phyloP scores from a whole-genome alignment of 176 grass and related monocot genomes.

The Cymbopogon citratus region DNA sequence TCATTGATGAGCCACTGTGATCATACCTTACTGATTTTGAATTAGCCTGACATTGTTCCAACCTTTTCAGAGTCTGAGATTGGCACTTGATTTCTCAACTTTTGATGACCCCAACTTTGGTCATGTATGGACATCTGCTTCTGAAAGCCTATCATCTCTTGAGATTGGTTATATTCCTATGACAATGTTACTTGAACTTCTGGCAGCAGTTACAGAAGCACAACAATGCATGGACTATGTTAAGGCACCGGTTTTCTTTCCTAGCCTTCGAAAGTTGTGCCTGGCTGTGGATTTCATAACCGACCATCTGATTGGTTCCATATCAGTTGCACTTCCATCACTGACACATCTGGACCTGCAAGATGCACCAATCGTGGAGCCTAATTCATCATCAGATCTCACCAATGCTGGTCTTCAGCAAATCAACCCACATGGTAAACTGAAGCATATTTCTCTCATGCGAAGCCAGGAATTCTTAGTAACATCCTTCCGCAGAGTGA shows the following conservation, averaged over 20 bases:
- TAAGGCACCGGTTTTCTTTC: slow-evolving; percentile 50
- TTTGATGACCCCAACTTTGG: slow-evolving; percentile 75
- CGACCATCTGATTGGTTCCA: slow-evolving; percentile 67
- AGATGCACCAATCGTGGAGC: slow-evolving; percentile 82
- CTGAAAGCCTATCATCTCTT: slow-evolving; percentile 54
- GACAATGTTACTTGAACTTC: slow-evolving; percentile 69
- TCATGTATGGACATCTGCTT: slow-evolving; percentile 63
- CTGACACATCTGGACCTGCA: slow-evolving; percentile 81
- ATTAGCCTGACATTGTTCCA: slow-evolving; percentile 3
- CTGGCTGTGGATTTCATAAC: slow-evolving; percentile 85
- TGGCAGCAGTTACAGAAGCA: slow-evolving; percentile 31
- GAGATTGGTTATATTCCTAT: slow-evolving; percentile 92
- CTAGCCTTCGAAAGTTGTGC: slow-evolving; percentile 73
- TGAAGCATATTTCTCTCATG: slow-evolving; percentile 87
- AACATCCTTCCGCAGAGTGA: slow-evolving; percentile 74
- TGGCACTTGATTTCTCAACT: slow-evolving; percentile 79
- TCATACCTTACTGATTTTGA: background rate
- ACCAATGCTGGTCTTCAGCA: slow-evolving; percentile 84
- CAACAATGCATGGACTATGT: slow-evolving; percentile 35
- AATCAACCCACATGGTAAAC: slow-evolving; percentile 76
- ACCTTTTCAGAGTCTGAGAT: slow-evolving; percentile 58
- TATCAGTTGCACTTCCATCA: slow-evolving; percentile 66
- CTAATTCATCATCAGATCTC: slow-evolving; percentile 67
- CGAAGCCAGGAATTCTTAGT: slow-evolving; percentile 85
- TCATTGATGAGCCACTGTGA: background rate